phyloP scores from a whole-genome alignment of 768 basidiomycete genomes.

The Boletus rubroflammeus region DNA sequence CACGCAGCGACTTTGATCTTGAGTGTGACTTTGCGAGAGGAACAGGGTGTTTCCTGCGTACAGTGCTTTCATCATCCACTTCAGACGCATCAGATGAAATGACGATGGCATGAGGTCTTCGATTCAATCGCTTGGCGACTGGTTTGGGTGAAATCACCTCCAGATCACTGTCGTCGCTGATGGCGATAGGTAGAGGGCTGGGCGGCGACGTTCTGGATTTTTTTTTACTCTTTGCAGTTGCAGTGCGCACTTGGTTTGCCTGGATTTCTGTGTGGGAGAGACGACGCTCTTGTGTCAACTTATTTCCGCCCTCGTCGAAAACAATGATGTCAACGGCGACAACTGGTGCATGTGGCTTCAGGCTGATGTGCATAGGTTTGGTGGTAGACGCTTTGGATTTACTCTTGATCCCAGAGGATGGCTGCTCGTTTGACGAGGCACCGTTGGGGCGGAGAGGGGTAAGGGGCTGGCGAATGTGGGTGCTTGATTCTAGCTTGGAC shows the following conservation, averaged over 20 bases:
- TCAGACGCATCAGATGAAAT: conserved; percentile 51
- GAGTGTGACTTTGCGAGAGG: conserved; percentile 10
- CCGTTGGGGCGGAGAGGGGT: conserved; percentile 38
- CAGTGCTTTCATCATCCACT: conserved; percentile 19
- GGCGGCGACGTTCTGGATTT: neutral
- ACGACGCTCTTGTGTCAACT: conserved; percentile 58
- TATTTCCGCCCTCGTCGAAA: conserved; percentile 57
- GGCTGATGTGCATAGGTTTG: conserved; percentile 21
- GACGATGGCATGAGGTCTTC: conserved; percentile 24
- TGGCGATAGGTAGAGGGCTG: conserved; percentile 15
- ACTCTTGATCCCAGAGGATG: conserved; percentile 19
- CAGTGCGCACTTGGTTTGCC: conserved; percentile 27
- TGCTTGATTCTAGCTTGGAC: conserved; percentile 14
- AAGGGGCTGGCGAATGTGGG: conserved; percentile 38
- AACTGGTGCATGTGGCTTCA: conserved; percentile 44
- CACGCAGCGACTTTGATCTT: conserved; percentile 19
- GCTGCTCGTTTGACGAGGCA: conserved; percentile 35
- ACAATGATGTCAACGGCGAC: conserved; percentile 67
- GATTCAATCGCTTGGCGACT: conserved; percentile 10
- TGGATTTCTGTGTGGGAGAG: conserved; percentile 46
- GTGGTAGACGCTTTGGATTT: conserved; percentile 18
- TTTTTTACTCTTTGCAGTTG: conserved; percentile 9
- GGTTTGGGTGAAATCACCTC: conserved; percentile 23
- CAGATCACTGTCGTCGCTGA: conserved; percentile 30
- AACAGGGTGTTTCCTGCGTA: conserved; percentile 2